phyloP scores from a whole-genome alignment of 139 green algal genomes.

The Volvox reticuliferus region DNA sequence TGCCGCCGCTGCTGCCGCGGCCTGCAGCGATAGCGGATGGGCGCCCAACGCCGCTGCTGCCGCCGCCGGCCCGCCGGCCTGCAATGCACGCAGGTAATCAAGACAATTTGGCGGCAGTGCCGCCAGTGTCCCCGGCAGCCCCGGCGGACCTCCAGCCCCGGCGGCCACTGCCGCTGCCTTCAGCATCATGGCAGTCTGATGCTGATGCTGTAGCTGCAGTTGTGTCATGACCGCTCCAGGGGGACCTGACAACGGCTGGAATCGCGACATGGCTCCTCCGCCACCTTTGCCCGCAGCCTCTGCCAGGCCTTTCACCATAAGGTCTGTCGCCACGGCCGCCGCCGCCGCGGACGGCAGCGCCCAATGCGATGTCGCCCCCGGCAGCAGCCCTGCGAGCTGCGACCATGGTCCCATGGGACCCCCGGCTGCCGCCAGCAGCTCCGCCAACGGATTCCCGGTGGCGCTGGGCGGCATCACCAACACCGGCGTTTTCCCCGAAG shows the following conservation, averaged over 20 bases:
- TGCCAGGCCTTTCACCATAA: neutral
- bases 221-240: neutral
- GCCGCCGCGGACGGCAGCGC: neutral
- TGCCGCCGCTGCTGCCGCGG: constrained; percentile 8
- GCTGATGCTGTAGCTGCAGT: constrained; percentile 20
- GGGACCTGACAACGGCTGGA: neutral
- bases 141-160: neutral
- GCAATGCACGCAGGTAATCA: constrained; percentile 20
- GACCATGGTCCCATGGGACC: neutral
- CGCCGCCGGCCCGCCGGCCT: neutral
- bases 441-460: neutral
- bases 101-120: neutral
- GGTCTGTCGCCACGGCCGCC: neutral
- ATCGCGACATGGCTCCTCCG: neutral
- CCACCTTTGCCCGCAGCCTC: constrained; percentile 16
- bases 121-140: too few relatives aligned
- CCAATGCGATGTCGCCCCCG: neutral
- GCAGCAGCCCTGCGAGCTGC: neutral
- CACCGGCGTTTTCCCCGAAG: neutral
- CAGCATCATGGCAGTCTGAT: neutral
- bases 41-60: neutral
- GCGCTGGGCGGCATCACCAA: neutral
- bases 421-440: neutral
- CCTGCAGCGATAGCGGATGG: neutral
- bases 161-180: constrained; percentile 5